A percentile compares a stretch with the other conserved stretches of the same genome.
Evolutionary conservation across 768 basidiomycete genomes (phyloP).

Genomic region (Phaeotremella fagi): DNA sequence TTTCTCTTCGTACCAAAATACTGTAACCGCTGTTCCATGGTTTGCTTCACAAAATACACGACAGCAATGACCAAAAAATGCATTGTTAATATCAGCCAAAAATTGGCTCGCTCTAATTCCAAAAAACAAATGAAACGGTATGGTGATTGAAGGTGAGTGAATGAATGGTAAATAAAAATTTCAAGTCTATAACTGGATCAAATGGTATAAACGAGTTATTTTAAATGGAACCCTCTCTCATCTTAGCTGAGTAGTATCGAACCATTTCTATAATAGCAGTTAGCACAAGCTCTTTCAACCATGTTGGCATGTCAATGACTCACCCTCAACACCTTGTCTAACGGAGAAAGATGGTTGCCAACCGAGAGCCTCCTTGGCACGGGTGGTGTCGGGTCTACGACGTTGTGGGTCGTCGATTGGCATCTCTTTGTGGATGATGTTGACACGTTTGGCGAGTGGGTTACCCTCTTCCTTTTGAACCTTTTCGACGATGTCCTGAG

Average conservation of each 20-base stretch:
- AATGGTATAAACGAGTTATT: not conserved
- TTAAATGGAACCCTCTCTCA: conserved; percentile 39
- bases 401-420: conserved; percentile 72
- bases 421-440: conserved; percentile 49
- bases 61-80: no score
- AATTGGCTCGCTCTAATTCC: no score
- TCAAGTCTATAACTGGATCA: not conserved
- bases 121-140: no score
- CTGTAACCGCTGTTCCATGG: no score
- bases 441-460: conserved; percentile 45
- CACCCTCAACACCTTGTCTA: conserved; percentile 77
- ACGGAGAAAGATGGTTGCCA: conserved; percentile 96
- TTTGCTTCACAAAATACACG: no score
- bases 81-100: no score
- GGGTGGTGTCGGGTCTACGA: conserved; percentile 83
- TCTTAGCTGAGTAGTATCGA: conserved; percentile 44
- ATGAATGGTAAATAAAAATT: conserved; percentile 9
- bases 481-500: conserved; percentile 74
- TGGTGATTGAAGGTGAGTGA: conserved; percentile 5
- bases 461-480: conserved; percentile 66
- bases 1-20: no score
- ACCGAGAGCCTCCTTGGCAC: conserved; percentile 72
- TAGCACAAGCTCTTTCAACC: conserved; percentile 5
- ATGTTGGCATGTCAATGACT: not conserved
- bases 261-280: conserved; percentile 31